These are phyloP conservation scores for Fraxinus cuspidata DNA, from an alignment of 257 asterid species.

Conservation along the genomic window DNA sequence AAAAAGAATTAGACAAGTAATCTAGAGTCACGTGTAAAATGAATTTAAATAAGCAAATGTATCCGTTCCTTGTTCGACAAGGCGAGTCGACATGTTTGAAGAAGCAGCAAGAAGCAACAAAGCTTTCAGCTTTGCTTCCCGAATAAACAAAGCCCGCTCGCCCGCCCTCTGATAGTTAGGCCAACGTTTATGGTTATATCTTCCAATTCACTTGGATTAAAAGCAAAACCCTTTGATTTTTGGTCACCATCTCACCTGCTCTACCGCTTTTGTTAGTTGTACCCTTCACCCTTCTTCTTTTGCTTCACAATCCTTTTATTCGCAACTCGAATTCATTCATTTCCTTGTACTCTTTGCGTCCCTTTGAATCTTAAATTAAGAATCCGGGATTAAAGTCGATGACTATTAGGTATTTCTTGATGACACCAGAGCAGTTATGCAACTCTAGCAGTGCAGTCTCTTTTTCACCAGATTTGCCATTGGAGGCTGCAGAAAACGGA, in stretches of 20 bases:
- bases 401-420: conserved; percentile 53
- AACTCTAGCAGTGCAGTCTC: conserved; percentile 42
- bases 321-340: conserved; percentile 1
- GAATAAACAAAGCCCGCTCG: conserved; percentile 31
- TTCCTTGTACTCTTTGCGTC: neutral
- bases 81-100: conserved; percentile 15
- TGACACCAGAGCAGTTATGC: conserved; percentile 59
- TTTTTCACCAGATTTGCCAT: conserved; percentile 41
- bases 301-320: conserved; percentile 33
- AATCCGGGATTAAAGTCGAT: conserved; percentile 19
- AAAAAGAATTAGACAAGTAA: too few species aligned
- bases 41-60: too few species aligned
- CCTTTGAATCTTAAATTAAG: too few species aligned
- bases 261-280: conserved; percentile 36
- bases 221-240: conserved; percentile 67
- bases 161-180: conserved; percentile 46
- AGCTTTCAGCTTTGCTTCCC: conserved; percentile 53
- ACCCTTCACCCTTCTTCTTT: conserved; percentile 34
- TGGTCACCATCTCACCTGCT: conserved; percentile 75
- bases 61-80: too few species aligned
- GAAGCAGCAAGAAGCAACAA: conserved; percentile 28
- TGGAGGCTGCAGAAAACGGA: conserved; percentile 40
- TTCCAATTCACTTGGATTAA: conserved; percentile 50
- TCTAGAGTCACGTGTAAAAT: too few species aligned
- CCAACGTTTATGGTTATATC: conserved; percentile 51